Evolutionary conservation across 129 eudicot species (phyloP), one percentile per base, ranked within the genome.

Genomic region (Kitagawia praeruptora): DNA sequence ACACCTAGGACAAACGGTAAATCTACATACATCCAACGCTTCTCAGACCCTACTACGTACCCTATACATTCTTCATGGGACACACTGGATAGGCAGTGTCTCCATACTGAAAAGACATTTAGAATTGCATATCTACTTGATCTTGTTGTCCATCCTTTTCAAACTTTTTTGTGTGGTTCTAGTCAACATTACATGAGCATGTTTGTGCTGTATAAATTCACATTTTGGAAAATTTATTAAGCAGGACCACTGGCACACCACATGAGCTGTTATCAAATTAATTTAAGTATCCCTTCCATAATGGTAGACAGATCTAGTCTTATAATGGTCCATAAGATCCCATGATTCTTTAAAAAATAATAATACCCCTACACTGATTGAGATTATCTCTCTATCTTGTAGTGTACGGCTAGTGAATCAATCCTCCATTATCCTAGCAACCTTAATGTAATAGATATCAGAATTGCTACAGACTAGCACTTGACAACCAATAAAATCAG

Each of bases 241-340:
- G 69, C 69, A 61, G 37, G 67, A 61, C 69, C 69, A 61, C 69
- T 61, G 69, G 69, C 69, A 61, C 69, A 25, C 69, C 69, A n/a
- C 69, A 61, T 61, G 69, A 61, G 34, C 69, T 61, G 69, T 61
- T 61, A 61, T 25, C 69, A 10, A 61, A 61, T 25, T 61, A 61
- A 61, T 4, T 61, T 61, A 21, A 61, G 69, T 25, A 61, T 10
- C 15, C 34, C 34, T 61, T 61, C 6, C 25, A 61, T 61, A 61
- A 61, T 61, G 69, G 69, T 9, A 34, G 69, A 61, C 69, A n/a
- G 69, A 61, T n/a, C 69, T 58, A 61, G 34, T 61, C 16, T 61
- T 4, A 61, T 61, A 61, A 61, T 61, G 69, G 34, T 61, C 69
- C 69, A n/a, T 61, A 25, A 61, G 69, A 61, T 61, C 37, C 69